phyloP scores from a whole-genome alignment of 352 stramenopile species.

The Globisporangium rhizosaccharum region DNA sequence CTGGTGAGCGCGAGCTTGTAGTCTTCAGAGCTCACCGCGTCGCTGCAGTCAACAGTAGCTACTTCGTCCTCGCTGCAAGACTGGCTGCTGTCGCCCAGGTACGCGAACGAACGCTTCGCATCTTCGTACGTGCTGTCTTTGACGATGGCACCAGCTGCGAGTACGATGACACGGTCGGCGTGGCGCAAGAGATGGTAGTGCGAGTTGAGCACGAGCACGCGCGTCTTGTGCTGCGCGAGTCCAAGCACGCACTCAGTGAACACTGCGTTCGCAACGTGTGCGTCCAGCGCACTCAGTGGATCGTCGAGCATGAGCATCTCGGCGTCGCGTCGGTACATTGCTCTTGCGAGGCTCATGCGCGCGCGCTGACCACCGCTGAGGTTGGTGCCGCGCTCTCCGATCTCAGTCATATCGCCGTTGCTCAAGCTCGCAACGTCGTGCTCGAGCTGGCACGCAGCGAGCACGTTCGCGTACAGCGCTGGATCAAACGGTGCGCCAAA shows the following conservation, averaged over 20 bases:
- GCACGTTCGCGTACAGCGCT: slow-evolving; percentile 27
- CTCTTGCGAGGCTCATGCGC: slow-evolving; percentile 85
- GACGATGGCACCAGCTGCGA: slow-evolving; percentile 70
- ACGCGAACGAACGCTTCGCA: slow-evolving; percentile 17
- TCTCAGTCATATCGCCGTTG: slow-evolving; percentile 47
- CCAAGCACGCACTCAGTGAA: slow-evolving; percentile 85
- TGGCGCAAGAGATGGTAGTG: slow-evolving; percentile 85
- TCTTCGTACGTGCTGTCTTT: slow-evolving; percentile 74
- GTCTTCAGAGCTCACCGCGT: no score
- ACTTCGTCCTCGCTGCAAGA: no score
- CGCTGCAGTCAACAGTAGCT: no score
- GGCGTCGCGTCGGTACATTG: slow-evolving; percentile 81
- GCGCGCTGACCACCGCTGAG: slow-evolving; percentile 59
- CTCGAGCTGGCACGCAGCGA: slow-evolving; percentile 30
- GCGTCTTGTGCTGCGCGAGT: slow-evolving; percentile 55
- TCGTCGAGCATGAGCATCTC: slow-evolving; percentile 95
- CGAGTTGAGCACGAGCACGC: slow-evolving; percentile 91
- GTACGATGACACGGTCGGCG: slow-evolving; percentile 47
- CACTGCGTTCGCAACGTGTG: slow-evolving; percentile 92
- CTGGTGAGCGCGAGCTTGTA: no score
- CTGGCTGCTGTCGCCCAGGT: no score
- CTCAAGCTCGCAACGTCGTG: slow-evolving; percentile 41
- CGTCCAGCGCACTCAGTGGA: slow-evolving; percentile 91
- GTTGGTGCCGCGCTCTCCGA: slow-evolving; percentile 57
- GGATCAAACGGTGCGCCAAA: slow-evolving; percentile 45